Percentiles rank a stretch among this genome's conserved stretches.
phyloP scores from a whole-genome alignment of 106 monocot genomes.

The Dendrobium officinale region DNA sequence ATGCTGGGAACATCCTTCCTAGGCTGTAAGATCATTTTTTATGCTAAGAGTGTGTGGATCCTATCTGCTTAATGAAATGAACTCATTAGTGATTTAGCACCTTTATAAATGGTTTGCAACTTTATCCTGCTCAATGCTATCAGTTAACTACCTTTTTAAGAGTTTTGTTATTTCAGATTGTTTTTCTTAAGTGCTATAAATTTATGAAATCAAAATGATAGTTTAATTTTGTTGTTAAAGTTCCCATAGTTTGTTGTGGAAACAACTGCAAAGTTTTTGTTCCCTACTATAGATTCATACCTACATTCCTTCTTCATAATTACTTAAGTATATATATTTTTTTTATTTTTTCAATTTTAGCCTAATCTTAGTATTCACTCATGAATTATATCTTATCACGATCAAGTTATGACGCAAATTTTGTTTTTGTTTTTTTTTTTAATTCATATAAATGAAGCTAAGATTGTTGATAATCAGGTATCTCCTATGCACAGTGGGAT shows the following conservation, averaged over 20 bases:
- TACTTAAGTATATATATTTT: not conserved
- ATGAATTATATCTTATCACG: not conserved
- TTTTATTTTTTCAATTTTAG: not conserved
- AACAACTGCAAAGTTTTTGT: not conserved
- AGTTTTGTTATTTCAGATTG: not conserved
- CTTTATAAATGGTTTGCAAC: not conserved
- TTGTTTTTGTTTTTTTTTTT: not conserved
- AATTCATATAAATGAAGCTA: conserved; percentile 9
- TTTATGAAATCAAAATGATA: not conserved
- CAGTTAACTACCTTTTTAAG: not conserved
- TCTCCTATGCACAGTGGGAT: conserved; percentile 89
- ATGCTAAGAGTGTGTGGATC: not conserved
- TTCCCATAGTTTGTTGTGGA: not conserved
- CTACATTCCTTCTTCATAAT: not conserved
- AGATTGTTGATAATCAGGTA: conserved; percentile 43
- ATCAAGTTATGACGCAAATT: not conserved
- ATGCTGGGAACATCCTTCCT: conserved; percentile 92
- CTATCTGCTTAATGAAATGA: not conserved
- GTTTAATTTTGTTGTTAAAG: not conserved
- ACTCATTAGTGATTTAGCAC: not conserved
- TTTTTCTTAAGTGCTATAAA: not conserved
- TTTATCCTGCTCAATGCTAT: not conserved
- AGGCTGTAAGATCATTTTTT: conserved; percentile 60
- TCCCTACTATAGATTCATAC: not conserved
- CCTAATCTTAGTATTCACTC: not conserved